phyloP scores from a whole-genome alignment of 2,329 filamentous ascomycete genomes.

The Fusarium sp. region DNA sequence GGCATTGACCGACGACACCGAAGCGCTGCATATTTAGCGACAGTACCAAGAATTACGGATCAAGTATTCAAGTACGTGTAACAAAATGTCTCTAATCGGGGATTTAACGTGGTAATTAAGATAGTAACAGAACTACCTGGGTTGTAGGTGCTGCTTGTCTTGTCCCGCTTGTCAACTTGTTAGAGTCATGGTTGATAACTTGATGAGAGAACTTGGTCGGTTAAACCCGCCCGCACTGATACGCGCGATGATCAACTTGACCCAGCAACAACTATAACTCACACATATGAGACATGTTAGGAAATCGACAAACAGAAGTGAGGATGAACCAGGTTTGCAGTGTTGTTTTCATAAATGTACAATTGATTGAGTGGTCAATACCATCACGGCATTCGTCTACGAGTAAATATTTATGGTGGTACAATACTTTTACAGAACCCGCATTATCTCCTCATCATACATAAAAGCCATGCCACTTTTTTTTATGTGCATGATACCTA shows the following conservation, averaged over 20 bases:
- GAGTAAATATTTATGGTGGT: constrained; percentile 35
- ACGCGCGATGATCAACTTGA: constrained; percentile 29
- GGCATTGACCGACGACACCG: constrained; percentile 41
- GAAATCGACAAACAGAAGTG: not conserved
- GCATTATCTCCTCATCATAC: constrained; percentile 31
- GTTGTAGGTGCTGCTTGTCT: not conserved
- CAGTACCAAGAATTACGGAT: not conserved
- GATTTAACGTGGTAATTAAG: not conserved
- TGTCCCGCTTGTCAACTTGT: constrained; percentile 7
- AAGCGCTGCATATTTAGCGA: constrained; percentile 37
- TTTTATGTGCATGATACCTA: constrained; percentile 12
- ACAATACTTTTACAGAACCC: constrained; percentile 43
- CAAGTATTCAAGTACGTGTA: not conserved
- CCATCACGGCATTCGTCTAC: constrained; percentile 38
- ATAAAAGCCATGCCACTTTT: constrained; percentile 16
- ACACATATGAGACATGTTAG: not conserved
- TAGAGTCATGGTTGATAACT: constrained; percentile 35
- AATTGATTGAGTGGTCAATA: constrained; percentile 45
- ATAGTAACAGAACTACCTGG: not conserved
- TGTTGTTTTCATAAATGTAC: constrained; percentile 25
- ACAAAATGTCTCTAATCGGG: not conserved
- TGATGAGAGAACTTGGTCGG: constrained; percentile 36
- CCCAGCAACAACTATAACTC: constrained; percentile 5
- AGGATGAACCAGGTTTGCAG: not conserved
- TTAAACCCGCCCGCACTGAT: constrained; percentile 39